Evolutionary conservation across 768 basidiomycete genomes (phyloP).

Genomic region (Tubosaeta sp.): DNA sequence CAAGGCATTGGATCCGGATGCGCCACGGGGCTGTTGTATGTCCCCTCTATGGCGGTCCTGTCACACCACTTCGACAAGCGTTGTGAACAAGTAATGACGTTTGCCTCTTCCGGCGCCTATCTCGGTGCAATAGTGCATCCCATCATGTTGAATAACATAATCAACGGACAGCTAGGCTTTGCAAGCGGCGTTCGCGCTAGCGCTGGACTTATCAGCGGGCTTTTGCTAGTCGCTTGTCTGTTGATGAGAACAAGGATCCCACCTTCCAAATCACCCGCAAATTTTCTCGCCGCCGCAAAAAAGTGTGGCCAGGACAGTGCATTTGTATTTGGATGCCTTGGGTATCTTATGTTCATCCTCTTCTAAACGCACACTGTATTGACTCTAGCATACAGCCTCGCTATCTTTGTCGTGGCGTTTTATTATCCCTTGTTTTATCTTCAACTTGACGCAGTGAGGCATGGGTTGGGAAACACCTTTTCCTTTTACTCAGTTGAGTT

Average conservation of each 20-base stretch:
- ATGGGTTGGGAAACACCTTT: slow-evolving; percentile 42
- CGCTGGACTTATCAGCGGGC: slow-evolving; percentile 36
- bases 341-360: slow-evolving; percentile 7
- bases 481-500: slow-evolving; percentile 55
- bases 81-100: slow-evolving; percentile 49
- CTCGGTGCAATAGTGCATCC: slow-evolving; percentile 59
- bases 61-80: slow-evolving; percentile 51
- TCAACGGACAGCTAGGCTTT: slow-evolving; percentile 44
- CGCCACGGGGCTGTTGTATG: slow-evolving; percentile 44
- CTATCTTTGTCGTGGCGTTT: slow-evolving; percentile 37
- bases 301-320: slow-evolving; percentile 24
- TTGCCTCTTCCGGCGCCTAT: slow-evolving; percentile 54
- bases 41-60: slow-evolving; percentile 45
- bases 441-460: slow-evolving; percentile 49
- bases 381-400: slow-evolving; percentile 11
- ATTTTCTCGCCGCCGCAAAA: slow-evolving; percentile 20
- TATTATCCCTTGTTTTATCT: slow-evolving; percentile 60
- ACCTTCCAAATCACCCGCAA: slow-evolving; percentile 25
- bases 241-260: slow-evolving; percentile 38
- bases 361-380: neutral
- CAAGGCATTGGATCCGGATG: slow-evolving; percentile 51
- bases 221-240: slow-evolving; percentile 38
- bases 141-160: slow-evolving; percentile 54
- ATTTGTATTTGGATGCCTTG: slow-evolving; percentile 27
- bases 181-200: slow-evolving; percentile 39